Percentiles rank a stretch among this genome's conserved stretches.
These are phyloP conservation scores for Metarhizium album DNA, from an alignment of 2,329 filamentous ascomycete genomes.

Conservation along the genomic window DNA sequence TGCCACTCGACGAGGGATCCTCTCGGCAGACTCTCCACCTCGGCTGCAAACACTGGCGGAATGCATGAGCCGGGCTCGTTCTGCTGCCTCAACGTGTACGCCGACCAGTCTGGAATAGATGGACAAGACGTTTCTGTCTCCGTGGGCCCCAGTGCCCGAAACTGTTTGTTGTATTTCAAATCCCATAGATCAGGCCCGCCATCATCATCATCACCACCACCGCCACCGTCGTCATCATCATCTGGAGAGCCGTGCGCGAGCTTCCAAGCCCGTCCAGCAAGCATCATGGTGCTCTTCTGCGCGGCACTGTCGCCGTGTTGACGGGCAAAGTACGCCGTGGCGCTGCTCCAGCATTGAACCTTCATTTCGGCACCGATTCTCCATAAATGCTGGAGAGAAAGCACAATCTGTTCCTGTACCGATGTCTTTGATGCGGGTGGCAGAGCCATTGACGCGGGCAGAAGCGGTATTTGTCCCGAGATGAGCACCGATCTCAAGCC, in stretches of 20 bases:
- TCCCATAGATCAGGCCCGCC: constrained; percentile 59
- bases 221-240: constrained; percentile 44
- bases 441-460: constrained; percentile 67
- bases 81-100: constrained; percentile 26
- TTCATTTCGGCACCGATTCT: constrained; percentile 64
- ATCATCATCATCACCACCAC: constrained; percentile 36
- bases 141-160: constrained; percentile 28
- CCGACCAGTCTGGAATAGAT: constrained; percentile 40
- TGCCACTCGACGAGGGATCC: constrained; percentile 76
- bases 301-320: constrained; percentile 17
- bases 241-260: constrained; percentile 26
- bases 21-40: constrained; percentile 69
- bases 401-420: constrained; percentile 48
- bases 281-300: constrained; percentile 22
- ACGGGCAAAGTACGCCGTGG: constrained; percentile 60
- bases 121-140: constrained; percentile 15
- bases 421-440: constrained; percentile 26
- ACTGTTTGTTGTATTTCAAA: constrained; percentile 44
- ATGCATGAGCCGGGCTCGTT: constrained; percentile 25
- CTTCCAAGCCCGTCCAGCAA: constrained; percentile 39
- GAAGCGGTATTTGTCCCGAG: constrained; percentile 83
- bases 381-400: constrained; percentile 84
- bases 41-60: constrained; percentile 63
- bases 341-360: constrained; percentile 64
- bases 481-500: constrained; percentile 44